These are phyloP conservation scores for Brassica cretica DNA, from an alignment of 345 rosid genomes.

Conservation along the genomic window DNA sequence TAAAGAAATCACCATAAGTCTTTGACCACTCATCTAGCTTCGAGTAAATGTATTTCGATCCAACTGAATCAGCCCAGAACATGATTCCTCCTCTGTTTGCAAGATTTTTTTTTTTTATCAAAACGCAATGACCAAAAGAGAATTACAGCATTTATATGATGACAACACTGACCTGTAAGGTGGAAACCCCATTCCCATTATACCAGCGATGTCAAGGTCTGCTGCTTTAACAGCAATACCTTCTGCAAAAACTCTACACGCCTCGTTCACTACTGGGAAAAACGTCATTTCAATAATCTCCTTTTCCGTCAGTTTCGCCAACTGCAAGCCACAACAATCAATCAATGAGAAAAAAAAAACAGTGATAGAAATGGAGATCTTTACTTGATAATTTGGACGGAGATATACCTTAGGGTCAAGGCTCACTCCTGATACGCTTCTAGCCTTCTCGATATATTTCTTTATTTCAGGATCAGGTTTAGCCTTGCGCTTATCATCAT, in stretches of 20 bases:
- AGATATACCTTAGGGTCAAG: conserved; percentile 73
- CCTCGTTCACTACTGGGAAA: conserved; percentile 95
- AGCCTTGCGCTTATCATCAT: conserved; percentile 78
- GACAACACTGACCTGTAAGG: conserved; percentile 64
- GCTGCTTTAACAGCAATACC: conserved; percentile 93
- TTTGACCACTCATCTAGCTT: conserved; percentile 84
- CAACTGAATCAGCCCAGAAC: conserved; percentile 89
- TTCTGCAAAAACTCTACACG: conserved; percentile 87
- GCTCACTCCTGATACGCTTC: conserved; percentile 67
- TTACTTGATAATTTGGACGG: not conserved
- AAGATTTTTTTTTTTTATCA: not conserved
- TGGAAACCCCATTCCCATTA: conserved; percentile 99
- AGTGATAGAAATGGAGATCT: not conserved
- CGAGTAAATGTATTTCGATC: conserved; percentile 67
- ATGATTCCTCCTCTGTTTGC: conserved; percentile 81
- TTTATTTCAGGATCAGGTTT: conserved; percentile 83
- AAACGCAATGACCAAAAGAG: conserved; percentile 12
- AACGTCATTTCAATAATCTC: conserved; percentile 92
- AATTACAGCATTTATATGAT: conserved; percentile 8
- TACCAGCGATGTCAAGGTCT: conserved; percentile 82
- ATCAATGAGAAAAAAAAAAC: conserved; percentile 13
- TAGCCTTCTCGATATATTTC: conserved; percentile 78
- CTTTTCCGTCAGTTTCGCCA: conserved; percentile 64
- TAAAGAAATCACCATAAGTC: conserved; percentile 81
- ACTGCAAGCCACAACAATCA: conserved; percentile 46